phyloP scores from a whole-genome alignment of 2,329 filamentous ascomycete species.

The Aspergillus tanneri region DNA sequence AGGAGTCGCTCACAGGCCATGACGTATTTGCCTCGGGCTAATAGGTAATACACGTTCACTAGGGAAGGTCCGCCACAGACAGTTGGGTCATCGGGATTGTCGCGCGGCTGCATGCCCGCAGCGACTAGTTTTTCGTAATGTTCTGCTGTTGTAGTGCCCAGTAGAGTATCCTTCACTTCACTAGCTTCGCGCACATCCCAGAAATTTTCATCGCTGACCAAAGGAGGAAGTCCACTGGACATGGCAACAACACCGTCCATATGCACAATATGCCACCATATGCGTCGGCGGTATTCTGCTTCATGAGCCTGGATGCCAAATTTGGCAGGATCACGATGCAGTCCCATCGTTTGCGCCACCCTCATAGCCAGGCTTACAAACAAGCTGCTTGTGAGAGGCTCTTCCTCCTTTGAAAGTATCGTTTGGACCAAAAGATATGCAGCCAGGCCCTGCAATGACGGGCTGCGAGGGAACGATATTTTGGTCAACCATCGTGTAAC shows the following conservation, averaged over 20 bases:
- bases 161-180: constrained; percentile 48
- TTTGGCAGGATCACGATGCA: constrained; percentile 50
- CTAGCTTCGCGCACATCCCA: constrained; percentile 50
- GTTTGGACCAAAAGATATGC: constrained; percentile 51
- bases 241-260: constrained; percentile 52
- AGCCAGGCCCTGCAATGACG: constrained; percentile 46
- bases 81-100: constrained; percentile 44
- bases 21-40: constrained; percentile 46
- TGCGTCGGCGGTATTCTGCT: constrained; percentile 46
- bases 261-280: constrained; percentile 53
- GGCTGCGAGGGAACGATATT: constrained; percentile 47
- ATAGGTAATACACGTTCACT: constrained; percentile 46
- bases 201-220: constrained; percentile 49
- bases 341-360: constrained; percentile 50
- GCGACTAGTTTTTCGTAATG: constrained; percentile 38
- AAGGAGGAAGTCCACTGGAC: constrained; percentile 49
- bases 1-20: constrained; percentile 45
- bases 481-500: constrained; percentile 44
- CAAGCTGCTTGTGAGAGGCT: constrained; percentile 49
- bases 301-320: constrained; percentile 47
- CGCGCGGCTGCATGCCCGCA: constrained; percentile 33
- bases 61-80: constrained; percentile 43
- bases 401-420: constrained; percentile 49
- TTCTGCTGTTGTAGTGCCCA: constrained; percentile 40
- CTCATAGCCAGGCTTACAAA: constrained; percentile 49